Conservation (phyloP, 1,284 basidiomycete genomes). For the Leccinum subrobustum region DNA sequence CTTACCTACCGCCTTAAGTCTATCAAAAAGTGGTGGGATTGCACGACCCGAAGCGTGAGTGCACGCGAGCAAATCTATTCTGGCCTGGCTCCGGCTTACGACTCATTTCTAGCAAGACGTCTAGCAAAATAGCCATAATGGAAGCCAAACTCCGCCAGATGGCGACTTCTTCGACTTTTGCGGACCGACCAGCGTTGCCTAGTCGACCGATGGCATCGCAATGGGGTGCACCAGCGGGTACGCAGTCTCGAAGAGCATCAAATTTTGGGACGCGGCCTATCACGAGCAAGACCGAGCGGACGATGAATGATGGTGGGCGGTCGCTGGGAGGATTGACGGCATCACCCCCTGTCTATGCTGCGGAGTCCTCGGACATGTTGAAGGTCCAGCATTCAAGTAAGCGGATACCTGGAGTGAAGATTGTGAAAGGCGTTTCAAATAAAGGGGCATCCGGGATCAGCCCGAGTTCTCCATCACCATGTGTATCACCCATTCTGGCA, state of each 20-base stretch:
- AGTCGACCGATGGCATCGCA: slow-evolving; percentile 19
- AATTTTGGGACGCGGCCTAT: neutral
- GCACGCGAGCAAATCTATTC: neutral
- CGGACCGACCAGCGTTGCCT: slow-evolving; percentile 24
- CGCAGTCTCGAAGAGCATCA: slow-evolving; percentile 1
- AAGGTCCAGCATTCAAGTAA: slow-evolving; percentile 19
- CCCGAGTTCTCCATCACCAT: slow-evolving; percentile 4
- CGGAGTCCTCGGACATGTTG: slow-evolving; percentile 16
- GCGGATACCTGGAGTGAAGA: slow-evolving; percentile 36
- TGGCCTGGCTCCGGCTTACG: slow-evolving; percentile 12
- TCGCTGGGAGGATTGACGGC: neutral
- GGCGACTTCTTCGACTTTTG: slow-evolving; percentile 40
- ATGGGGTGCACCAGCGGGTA: neutral
- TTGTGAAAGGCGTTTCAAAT: slow-evolving; percentile 23
- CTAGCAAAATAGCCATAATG: slow-evolving; percentile 90
- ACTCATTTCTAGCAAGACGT: slow-evolving; percentile 51
- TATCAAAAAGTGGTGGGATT: slow-evolving; percentile 73
- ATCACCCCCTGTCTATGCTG: slow-evolving; percentile 5
- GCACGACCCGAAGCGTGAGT: slow-evolving; percentile 61
- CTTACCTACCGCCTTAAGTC: slow-evolving; percentile 83
- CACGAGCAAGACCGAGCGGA: neutral
- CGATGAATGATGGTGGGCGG: slow-evolving; percentile 3
- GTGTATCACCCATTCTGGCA: slow-evolving; percentile 1
- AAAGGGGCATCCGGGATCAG: slow-evolving; percentile 10
- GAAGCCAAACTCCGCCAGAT: slow-evolving; percentile 91